Evolutionary conservation across 2,329 filamentous ascomycete genomes (phyloP).

Genomic region (Cercospora sp.): DNA sequence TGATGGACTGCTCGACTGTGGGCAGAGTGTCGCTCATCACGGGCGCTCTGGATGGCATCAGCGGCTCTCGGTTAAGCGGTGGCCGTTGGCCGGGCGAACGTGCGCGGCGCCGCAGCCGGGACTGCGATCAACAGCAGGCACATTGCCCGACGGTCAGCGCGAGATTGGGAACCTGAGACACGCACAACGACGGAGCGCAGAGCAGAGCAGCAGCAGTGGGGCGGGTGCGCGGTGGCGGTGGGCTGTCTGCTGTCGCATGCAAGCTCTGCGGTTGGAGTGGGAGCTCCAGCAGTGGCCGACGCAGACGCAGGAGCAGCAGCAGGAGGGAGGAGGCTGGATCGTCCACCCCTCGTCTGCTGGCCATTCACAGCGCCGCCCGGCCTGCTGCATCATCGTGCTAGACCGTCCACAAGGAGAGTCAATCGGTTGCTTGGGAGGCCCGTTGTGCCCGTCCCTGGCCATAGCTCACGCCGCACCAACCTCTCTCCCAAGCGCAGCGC

Average conservation of each 20-base stretch:
- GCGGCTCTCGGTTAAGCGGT: background rate
- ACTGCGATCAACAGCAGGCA: slow-evolving; percentile 1
- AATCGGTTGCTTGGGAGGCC: slow-evolving; percentile 21
- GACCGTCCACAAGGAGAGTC: slow-evolving; percentile 11
- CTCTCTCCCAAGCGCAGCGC: slow-evolving; percentile 19
- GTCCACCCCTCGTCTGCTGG: background rate
- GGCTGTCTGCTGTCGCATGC: background rate
- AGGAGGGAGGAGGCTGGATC: background rate
- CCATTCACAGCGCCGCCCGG: slow-evolving; percentile 6
- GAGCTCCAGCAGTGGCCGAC: background rate
- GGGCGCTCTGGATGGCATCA: background rate
- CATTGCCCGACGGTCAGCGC: background rate
- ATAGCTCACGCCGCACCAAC: slow-evolving; percentile 18
- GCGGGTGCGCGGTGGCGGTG: background rate
- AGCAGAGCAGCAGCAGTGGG: background rate
- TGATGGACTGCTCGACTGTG: background rate
- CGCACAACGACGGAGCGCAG: background rate
- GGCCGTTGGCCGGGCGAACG: background rate
- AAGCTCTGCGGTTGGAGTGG: background rate
- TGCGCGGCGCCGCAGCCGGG: background rate
- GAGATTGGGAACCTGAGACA: background rate
- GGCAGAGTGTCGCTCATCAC: too few species aligned
- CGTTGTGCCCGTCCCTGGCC: slow-evolving; percentile 13
- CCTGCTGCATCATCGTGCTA: slow-evolving; percentile 11
- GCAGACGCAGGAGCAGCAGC: background rate